phyloP scores from a whole-genome alignment of 2,329 filamentous ascomycete species.

The Rhynchosporium agropyri region DNA sequence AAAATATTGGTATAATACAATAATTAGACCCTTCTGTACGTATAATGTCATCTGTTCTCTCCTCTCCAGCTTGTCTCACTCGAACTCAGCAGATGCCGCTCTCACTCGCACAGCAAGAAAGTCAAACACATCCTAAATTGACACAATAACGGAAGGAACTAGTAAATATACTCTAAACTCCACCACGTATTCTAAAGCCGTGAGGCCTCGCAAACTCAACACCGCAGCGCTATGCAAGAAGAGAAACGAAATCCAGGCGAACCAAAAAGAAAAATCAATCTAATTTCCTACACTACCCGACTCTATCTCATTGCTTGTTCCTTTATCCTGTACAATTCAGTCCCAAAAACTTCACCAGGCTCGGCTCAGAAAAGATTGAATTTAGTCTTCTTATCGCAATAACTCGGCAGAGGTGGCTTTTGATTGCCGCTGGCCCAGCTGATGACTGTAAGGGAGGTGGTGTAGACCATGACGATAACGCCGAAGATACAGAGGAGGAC shows the following conservation, averaged over 20 bases:
- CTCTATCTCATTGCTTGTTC: neutral
- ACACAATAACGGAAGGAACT: neutral
- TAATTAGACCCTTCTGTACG: no score
- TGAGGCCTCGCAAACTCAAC: neutral
- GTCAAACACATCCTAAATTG: neutral
- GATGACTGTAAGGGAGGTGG: constrained; percentile 80
- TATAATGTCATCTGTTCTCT: no score
- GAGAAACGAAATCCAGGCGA: constrained; percentile 7
- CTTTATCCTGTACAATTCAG: neutral
- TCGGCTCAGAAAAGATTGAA: neutral
- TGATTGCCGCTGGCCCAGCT: constrained; percentile 73
- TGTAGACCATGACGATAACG: constrained; percentile 86
- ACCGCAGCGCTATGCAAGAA: constrained; percentile 23
- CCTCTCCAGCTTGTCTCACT: neutral
- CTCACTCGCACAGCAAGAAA: neutral
- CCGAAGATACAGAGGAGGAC: constrained; percentile 80
- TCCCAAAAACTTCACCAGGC: no score
- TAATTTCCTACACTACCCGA: neutral
- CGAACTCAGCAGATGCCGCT: neutral
- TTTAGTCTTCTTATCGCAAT: constrained; percentile 56
- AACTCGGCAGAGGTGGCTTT: constrained; percentile 57
- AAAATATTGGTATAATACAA: no score
- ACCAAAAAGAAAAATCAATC: constrained; percentile 2
- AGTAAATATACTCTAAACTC: neutral
- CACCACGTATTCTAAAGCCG: constrained; percentile 7